These are phyloP conservation scores for Candida nonsorbophila DNA, from an alignment of 805 yeast species.

Conservation along the genomic window DNA sequence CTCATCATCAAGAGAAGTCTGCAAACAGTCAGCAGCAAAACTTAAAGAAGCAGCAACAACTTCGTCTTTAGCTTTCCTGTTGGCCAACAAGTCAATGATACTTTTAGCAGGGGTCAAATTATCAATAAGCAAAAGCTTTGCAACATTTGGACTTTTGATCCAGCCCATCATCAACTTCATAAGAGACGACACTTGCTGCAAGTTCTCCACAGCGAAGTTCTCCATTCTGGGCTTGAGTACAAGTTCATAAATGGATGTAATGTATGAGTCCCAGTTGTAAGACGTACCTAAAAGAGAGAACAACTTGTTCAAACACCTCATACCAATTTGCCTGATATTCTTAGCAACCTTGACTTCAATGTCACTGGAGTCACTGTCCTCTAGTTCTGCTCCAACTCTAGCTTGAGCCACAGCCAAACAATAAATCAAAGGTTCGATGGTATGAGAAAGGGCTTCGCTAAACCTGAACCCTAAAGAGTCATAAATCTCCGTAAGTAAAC, in stretches of 20 bases:
- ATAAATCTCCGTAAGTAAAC: conserved; percentile 52
- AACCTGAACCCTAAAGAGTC: conserved; percentile 56
- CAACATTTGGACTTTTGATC: conserved; percentile 37
- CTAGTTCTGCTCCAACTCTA: conserved; percentile 5
- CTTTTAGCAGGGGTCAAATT: conserved; percentile 51
- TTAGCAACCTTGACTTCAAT: conserved; percentile 42
- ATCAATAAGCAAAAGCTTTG: conserved; percentile 51
- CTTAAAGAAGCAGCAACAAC: conserved; percentile 55
- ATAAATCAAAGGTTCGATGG: conserved; percentile 55
- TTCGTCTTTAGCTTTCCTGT: conserved; percentile 57
- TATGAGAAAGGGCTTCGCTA: conserved; percentile 40
- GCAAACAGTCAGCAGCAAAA: conserved; percentile 45
- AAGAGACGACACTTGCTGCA: conserved; percentile 78
- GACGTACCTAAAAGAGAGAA: conserved; percentile 48
- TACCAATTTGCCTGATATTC: conserved; percentile 59
- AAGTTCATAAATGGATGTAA: conserved; percentile 43
- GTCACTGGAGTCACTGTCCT: background rate
- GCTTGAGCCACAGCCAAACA: conserved; percentile 50
- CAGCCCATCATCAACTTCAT: conserved; percentile 61
- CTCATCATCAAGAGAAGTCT: conserved; percentile 29
- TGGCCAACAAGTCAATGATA: conserved; percentile 49
- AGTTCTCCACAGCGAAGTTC: conserved; percentile 68
- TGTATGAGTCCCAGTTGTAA: conserved; percentile 51
- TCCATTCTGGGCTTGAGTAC: conserved; percentile 62
- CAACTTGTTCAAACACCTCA: conserved; percentile 56